Evolutionary conservation across 2,329 filamentous ascomycete genomes (phyloP).

Genomic region (Talaromyces verruculosus): DNA sequence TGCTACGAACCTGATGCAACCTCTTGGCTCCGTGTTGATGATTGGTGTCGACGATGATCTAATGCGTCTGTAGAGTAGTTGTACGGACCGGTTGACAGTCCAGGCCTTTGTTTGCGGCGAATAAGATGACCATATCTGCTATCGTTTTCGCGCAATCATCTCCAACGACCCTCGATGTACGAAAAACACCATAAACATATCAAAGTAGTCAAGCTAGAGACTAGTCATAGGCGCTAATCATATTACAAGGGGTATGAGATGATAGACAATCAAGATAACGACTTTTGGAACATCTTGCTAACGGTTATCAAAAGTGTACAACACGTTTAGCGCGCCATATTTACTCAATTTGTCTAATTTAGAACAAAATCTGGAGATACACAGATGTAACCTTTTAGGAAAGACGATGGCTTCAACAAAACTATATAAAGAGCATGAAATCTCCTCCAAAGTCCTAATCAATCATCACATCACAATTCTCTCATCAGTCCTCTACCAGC

Average conservation of each 20-base stretch:
- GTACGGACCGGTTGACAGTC: neutral
- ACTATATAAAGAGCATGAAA: neutral
- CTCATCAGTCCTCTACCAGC: neutral
- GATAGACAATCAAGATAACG: slow-evolving; percentile 1
- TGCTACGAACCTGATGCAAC: neutral
- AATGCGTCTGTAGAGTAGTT: neutral
- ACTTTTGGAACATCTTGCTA: neutral
- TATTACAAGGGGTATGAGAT: slow-evolving; percentile 7
- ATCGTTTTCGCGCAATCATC: slow-evolving; percentile 2
- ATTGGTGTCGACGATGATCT: neutral
- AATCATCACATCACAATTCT: neutral
- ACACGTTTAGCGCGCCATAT: neutral
- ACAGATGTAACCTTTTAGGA: neutral
- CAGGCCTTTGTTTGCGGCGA: neutral
- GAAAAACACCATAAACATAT: neutral
- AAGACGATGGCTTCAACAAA: neutral
- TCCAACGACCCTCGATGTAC: neutral
- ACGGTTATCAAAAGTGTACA: neutral
- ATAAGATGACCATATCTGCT: slow-evolving; percentile 7
- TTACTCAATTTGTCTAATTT: neutral
- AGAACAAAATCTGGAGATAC: neutral
- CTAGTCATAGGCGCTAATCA: neutral
- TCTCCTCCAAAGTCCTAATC: neutral
- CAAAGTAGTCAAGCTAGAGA: neutral
- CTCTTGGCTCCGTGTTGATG: slow-evolving; percentile 1